phyloP scores from a whole-genome alignment of 2,329 filamentous ascomycete species.

The Xylariaceae sp. region DNA sequence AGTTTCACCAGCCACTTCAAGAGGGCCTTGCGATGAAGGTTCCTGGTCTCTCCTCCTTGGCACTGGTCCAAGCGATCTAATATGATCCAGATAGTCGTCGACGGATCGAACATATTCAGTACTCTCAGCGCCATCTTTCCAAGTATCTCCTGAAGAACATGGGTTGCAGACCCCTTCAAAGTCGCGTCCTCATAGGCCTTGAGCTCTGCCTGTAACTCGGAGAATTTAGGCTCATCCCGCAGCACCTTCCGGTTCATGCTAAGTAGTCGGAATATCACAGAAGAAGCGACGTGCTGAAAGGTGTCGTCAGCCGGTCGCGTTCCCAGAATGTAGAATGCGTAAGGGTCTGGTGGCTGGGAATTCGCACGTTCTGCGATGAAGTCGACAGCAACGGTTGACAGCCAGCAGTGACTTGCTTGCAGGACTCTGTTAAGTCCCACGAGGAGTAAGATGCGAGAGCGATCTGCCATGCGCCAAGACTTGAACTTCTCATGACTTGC shows the following conservation, averaged over 20 bases:
- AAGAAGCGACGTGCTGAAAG: not conserved
- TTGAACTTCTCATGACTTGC: not conserved
- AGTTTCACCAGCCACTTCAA: constrained; percentile 2
- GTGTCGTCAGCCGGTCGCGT: too few species aligned
- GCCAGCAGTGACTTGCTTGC: constrained; percentile 1
- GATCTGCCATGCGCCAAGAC: not conserved
- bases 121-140: not conserved
- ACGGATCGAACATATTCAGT: not conserved
- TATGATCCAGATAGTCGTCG: not conserved
- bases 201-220: constrained; percentile 1
- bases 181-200: too few species aligned
- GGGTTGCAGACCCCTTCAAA: too few species aligned
- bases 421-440: not conserved
- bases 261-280: not conserved
- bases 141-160: not conserved
- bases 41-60: not conserved
- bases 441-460: constrained; percentile 1
- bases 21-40: constrained; percentile 1
- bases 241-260: not conserved
- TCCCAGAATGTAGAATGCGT: too few species aligned
- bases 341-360: too few species aligned
- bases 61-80: constrained; percentile 2
- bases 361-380: not conserved
- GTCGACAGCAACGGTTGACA: not conserved
- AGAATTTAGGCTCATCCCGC: not conserved